Conservation (phyloP, 176 grass and related monocot genomes). For the Poa pratensis region DNA sequence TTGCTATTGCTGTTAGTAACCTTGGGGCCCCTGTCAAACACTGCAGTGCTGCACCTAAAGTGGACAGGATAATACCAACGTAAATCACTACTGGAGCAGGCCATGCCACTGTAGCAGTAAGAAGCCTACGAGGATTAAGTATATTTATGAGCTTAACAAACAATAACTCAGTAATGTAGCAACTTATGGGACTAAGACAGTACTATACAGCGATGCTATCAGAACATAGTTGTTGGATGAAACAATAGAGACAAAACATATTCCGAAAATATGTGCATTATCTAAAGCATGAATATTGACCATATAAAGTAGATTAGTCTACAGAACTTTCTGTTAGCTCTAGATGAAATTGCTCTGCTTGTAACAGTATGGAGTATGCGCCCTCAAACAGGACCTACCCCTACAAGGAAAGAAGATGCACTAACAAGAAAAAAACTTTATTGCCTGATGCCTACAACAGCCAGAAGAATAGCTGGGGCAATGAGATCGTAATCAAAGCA, state of each 20-base stretch:
- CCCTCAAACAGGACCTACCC: slow-evolving; percentile 17
- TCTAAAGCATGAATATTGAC: slow-evolving; percentile 1
- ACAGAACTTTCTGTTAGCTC: slow-evolving; percentile 23
- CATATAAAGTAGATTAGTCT: slow-evolving; percentile 5
- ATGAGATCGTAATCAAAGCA: background rate
- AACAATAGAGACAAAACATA: slow-evolving; percentile 26
- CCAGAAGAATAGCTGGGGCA: background rate
- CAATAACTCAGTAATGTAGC: slow-evolving; percentile 22
- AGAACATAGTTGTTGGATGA: slow-evolving; percentile 12
- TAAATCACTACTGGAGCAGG: slow-evolving; percentile 92
- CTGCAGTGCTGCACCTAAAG: slow-evolving; percentile 96
- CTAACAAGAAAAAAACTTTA: background rate
- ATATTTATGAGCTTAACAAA: slow-evolving; percentile 41
- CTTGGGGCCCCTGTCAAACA: slow-evolving; percentile 93
- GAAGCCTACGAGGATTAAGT: slow-evolving; percentile 61
- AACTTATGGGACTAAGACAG: slow-evolving; percentile 4
- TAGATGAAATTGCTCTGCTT: slow-evolving; percentile 7
- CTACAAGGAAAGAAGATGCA: background rate
- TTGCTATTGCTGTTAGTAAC: slow-evolving; percentile 93
- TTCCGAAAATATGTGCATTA: slow-evolving; percentile 4
- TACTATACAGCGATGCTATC: background rate
- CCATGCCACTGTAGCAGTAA: slow-evolving; percentile 96
- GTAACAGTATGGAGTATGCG: background rate
- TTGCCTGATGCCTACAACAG: background rate
- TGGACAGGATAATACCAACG: slow-evolving; percentile 95